Evolutionary conservation across 2,329 filamentous ascomycete genomes (phyloP), one percentile per base, ranked within the genome.

Genomic region (Alternaria sp.): DNA sequence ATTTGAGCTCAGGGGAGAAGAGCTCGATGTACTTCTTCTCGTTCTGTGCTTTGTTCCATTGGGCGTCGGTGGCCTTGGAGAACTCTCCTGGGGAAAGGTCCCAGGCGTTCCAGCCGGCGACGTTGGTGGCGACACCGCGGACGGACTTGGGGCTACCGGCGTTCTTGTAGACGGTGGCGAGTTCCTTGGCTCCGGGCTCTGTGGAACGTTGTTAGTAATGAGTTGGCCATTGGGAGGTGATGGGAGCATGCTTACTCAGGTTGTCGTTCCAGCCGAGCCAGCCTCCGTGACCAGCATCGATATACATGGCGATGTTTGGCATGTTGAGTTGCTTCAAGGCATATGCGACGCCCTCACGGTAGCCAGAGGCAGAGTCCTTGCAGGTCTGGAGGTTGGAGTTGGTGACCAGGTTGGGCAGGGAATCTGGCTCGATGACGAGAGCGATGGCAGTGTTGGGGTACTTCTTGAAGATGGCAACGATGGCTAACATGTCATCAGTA

Each of bases 181-280:
- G 84, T n/a, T 85, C 78, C 39, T 81, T 69, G 24, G 84, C 84
- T 9, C 84, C 83, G 20, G 84, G 84, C 66, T 75, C 75, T 77
- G 65, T 26, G 1, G 6, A 20, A 18, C 47, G 57, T 52, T 22
- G 26, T 38, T 20, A 42, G 12, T 3, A 32, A 18, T 42, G 11
- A 7, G 18, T 28, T 22, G 42, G 20, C 12, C 12, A 6, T 38
- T 32, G 14, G 8, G 38, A n/a, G n/a, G 11, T 16, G 20, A 5
- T 24, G 20, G 22, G 26, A 30, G 28, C 18, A 72, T 71, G 36
- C 46, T 49, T 70, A 62, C 75, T 74, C 53, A 88, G 81, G 79
- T 89, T 89, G 70, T 85, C 87, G 54, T 84, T 78, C 87, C 87
- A 89, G 73, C 87, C 87, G 52, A 89, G 82, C 88, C 87, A 90